Evolutionary conservation across 331 rosid genomes (phyloP), one percentile per base, ranked within the genome.

Genomic region (Pyrus hybrid): DNA sequence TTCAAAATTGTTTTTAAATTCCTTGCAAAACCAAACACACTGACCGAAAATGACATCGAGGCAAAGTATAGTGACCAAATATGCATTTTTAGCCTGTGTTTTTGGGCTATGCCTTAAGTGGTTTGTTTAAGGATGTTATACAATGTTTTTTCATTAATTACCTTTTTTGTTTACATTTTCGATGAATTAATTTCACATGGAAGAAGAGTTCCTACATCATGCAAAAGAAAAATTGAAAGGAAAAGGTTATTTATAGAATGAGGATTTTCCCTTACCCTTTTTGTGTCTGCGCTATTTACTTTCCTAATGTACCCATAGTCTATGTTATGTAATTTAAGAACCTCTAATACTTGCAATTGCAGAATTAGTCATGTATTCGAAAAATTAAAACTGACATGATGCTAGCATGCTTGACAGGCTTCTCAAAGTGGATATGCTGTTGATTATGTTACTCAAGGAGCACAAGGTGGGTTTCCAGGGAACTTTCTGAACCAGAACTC

Each of bases 391-490:
- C 25, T 35, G 37, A 64, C 47, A 18, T 70, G 25, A 51, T 66
- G 57, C 41, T 35, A 58, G 45, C 33, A 22, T 87, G 45, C 26
- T 63, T 74, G 17, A 71, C 67, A 95, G 97, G 96, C 99, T 80
- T 95, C 99, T 61, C 99, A 90, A 83, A 89, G 93, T 89, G 99
- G 95, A 65, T 95, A 90, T 81, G 90, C 88, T 86, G 90, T 92
- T 81, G 99, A 95, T 75, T 95, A 89, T 85, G 90, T 88, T 18
- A 85, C 96, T 37, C 99, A 92, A 90, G 99, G 97, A 76, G 93
- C 89, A 71, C 99, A 92, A 77, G 92, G 92, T 69, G 99, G 93
- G 64, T 95, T 92, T 80, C 97, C 96, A 18, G 97, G 99, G 82
- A 95, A 82, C 88, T 92, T 87, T 74, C 45, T 89, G 80, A 95